phyloP scores from a whole-genome alignment of 2,329 filamentous ascomycete genomes.

The Colletotrichum sp. region DNA sequence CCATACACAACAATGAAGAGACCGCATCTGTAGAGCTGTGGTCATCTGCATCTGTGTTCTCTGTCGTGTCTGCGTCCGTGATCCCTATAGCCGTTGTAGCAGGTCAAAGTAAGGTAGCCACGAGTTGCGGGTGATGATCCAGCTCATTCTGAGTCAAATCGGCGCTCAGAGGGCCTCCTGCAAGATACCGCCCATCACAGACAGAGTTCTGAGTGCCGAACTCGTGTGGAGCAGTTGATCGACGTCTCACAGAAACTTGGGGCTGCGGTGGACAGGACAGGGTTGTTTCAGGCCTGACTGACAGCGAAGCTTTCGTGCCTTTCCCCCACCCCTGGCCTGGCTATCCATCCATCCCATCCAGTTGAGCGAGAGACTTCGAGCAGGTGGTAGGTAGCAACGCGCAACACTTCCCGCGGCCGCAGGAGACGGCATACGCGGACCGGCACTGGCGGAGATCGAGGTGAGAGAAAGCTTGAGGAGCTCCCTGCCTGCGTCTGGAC shows the following conservation, averaged over 20 bases:
- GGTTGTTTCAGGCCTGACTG: slow-evolving; percentile 20
- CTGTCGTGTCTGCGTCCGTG: not conserved
- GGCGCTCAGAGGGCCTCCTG: not conserved
- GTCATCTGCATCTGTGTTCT: not conserved
- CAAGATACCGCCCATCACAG: not conserved
- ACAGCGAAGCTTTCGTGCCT: slow-evolving; percentile 10
- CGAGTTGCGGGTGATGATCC: not conserved
- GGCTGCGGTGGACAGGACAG: slow-evolving; percentile 7
- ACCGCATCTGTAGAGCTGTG: not conserved
- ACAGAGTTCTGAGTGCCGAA: slow-evolving; percentile 3
- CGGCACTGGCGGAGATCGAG: not conserved
- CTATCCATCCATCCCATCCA: not conserved
- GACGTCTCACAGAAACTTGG: slow-evolving; percentile 14
- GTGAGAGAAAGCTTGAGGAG: not conserved
- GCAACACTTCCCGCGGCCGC: not conserved
- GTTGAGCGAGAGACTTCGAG: not conserved
- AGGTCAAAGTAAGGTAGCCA: not conserved
- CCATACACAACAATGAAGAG: not conserved
- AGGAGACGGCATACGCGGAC: not conserved
- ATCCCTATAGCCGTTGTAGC: not conserved
- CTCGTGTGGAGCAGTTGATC: slow-evolving; percentile 16
- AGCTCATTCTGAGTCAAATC: not conserved
- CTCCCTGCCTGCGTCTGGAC: not conserved
- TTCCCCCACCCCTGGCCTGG: not conserved
- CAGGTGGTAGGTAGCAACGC: not conserved